A percentile compares a stretch with the other conserved stretches of the same genome.
Evolutionary conservation across 768 basidiomycete genomes (phyloP).

Genomic region (Dioszegia crocea): DNA sequence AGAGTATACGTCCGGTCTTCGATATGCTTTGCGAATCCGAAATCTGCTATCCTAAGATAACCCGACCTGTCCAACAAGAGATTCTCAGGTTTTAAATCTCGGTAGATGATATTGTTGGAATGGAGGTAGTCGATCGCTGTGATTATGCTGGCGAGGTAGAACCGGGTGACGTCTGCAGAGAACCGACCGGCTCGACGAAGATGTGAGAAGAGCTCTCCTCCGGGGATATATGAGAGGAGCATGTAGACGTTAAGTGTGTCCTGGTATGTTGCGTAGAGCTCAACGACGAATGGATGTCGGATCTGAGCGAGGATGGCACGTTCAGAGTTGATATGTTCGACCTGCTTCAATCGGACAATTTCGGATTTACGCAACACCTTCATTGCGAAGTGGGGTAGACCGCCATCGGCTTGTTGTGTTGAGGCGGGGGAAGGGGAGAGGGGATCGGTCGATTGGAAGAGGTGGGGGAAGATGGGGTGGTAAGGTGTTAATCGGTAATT

Average conservation of each 20-base stretch:
- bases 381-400: constrained; percentile 51
- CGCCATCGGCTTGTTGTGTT: constrained; percentile 42
- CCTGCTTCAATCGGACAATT: constrained; percentile 69
- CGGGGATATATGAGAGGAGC: constrained; percentile 92
- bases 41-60: constrained; percentile 92
- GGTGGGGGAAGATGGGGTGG: constrained; percentile 48
- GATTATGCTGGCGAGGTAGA: constrained; percentile 93
- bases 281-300: constrained; percentile 92
- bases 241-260: constrained; percentile 97
- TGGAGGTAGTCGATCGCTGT: constrained; percentile 92
- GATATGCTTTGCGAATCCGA: constrained; percentile 96
- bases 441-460: constrained; percentile 41
- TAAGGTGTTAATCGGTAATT: constrained; percentile 42
- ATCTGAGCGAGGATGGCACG: constrained; percentile 86
- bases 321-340: constrained; percentile 97
- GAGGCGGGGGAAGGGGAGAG: constrained; percentile 33
- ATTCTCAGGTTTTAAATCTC: constrained; percentile 97
- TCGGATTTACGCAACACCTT: constrained; percentile 51
- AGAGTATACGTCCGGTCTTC: constrained; percentile 97
- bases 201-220: constrained; percentile 90
- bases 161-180: constrained; percentile 94
- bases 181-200: constrained; percentile 90
- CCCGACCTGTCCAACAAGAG: constrained; percentile 90
- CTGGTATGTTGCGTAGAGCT: constrained; percentile 64
- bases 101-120: constrained; percentile 94